Evolutionary conservation across 2,329 filamentous ascomycete genomes (phyloP).

Genomic region (Aspergillus bombycis): DNA sequence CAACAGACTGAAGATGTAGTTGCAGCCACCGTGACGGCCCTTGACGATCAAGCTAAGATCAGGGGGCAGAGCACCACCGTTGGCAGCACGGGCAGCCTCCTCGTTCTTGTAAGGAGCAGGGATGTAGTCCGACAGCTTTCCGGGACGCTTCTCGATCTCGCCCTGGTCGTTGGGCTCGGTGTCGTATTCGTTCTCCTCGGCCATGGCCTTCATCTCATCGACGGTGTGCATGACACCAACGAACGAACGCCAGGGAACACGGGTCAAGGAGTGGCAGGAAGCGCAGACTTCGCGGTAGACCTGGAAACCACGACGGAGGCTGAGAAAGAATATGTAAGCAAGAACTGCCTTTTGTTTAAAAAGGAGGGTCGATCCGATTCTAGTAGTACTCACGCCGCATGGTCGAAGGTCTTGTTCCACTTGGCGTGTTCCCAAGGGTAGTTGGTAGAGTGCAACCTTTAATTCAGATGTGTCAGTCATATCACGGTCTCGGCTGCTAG

Average conservation of each 20-base stretch:
- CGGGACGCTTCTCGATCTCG: constrained; percentile 96
- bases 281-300: constrained; percentile 99
- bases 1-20: constrained; percentile 97
- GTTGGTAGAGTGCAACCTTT: constrained; percentile 83
- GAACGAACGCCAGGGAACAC: constrained; percentile 89
- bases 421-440: constrained; percentile 97
- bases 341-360: constrained; percentile 16
- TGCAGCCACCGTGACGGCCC: constrained; percentile 93
- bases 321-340: constrained; percentile 45
- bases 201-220: constrained; percentile 95
- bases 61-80: constrained; percentile 95
- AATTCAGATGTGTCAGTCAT: constrained; percentile 32
- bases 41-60: constrained; percentile 98
- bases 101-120: constrained; percentile 97
- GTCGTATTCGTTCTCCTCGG: constrained; percentile 98
- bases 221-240: constrained; percentile 93
- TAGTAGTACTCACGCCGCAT: constrained; percentile 76
- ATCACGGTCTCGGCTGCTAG: constrained; percentile 20
- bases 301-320: constrained; percentile 97
- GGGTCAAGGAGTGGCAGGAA: constrained; percentile 93
- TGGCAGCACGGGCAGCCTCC: constrained; percentile 94
- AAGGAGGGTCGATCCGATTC: constrained; percentile 10
- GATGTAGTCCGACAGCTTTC: constrained; percentile 98
- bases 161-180: constrained; percentile 97
- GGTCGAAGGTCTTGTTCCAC: constrained; percentile 94